Evolutionary conservation across 257 asterid species (phyloP), one percentile per base, ranked within the genome.

Genomic region (Gentiana macrophylla): DNA sequence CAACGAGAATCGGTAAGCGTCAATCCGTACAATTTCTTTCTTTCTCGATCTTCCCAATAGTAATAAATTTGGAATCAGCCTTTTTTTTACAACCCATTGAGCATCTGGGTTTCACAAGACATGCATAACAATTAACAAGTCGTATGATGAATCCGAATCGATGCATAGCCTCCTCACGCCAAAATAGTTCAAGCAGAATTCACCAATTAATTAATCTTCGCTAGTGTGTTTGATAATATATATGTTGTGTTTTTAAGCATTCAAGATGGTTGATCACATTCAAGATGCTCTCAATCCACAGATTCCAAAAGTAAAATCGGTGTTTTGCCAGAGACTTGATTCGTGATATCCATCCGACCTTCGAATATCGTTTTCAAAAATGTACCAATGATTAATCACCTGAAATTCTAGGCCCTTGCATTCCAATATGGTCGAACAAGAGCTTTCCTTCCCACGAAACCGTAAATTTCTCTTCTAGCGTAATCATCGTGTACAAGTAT

Each of bases 341-440:
- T 71, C 63, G 49, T 44, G 45, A 55, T 53, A 75, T 35, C 65
- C 24, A 24, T 24, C 24, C 50, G 56, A 6, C 63, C 81, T 12
- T 63, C 72, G 71, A 63, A 38, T 64, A 45, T 15, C 3, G 57
- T 57, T 50, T 37, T 5, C 51, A 35, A 67, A 68, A 60, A 10
- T 34, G 53, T 11, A 68, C 51, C 45, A 58, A 37, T 56, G 66
- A 61, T 33, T 41, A 43, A 64, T 56, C 50, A 74, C 94, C 80
- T 81, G 83, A 68, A 84, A 84, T 52, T 84, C 94, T 2, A 84
- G 80, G 56, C 94, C 94, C 65, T 84, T 81, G 81, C 84, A 79
- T 61, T 84, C 94, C 13, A 75, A 46, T 41, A 84, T 77, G 0
- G 94, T 81, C 48, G 64, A 52, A 84, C 59, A 9, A 84, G 82